Percentiles rank a stretch among this genome's conserved stretches.
Evolutionary conservation across 306 rosid genomes (phyloP).

Genomic region (Fragaria ananassa): DNA sequence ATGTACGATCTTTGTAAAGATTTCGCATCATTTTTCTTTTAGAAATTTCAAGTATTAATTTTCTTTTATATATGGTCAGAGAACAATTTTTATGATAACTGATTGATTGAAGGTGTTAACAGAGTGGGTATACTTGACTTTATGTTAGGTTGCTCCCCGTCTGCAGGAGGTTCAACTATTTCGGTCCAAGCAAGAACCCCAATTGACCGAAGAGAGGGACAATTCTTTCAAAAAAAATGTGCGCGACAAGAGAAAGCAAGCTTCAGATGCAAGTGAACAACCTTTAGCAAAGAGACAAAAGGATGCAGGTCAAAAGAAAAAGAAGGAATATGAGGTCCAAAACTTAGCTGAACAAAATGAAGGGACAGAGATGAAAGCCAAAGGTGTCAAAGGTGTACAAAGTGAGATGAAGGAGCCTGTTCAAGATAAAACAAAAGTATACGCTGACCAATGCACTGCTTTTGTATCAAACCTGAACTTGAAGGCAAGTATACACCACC

Average conservation of each 20-base stretch:
- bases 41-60: neutral
- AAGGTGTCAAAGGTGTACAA: constrained; percentile 34
- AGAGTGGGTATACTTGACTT: neutral
- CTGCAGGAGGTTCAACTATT: constrained; percentile 64
- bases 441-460: constrained; percentile 79
- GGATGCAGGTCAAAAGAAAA: constrained; percentile 43
- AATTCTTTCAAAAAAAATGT: constrained; percentile 44
- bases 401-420: constrained; percentile 38
- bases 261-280: constrained; percentile 42
- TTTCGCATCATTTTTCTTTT: neutral
- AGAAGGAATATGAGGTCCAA: constrained; percentile 40
- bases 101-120: neutral
- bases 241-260: constrained; percentile 68
- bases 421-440: constrained; percentile 47
- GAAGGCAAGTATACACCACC: constrained; percentile 39
- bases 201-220: constrained; percentile 54
- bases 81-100: neutral
- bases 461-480: constrained; percentile 68
- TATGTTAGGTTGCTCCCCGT: constrained; percentile 62
- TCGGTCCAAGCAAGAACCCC: constrained; percentile 67
- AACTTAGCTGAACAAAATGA: constrained; percentile 31
- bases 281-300: constrained; percentile 61
- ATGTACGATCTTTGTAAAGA: neutral
- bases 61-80: neutral
- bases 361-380: constrained; percentile 37